phyloP scores from a whole-genome alignment of 2,329 filamentous ascomycete genomes.

The Knoxdaviesia capensis region DNA sequence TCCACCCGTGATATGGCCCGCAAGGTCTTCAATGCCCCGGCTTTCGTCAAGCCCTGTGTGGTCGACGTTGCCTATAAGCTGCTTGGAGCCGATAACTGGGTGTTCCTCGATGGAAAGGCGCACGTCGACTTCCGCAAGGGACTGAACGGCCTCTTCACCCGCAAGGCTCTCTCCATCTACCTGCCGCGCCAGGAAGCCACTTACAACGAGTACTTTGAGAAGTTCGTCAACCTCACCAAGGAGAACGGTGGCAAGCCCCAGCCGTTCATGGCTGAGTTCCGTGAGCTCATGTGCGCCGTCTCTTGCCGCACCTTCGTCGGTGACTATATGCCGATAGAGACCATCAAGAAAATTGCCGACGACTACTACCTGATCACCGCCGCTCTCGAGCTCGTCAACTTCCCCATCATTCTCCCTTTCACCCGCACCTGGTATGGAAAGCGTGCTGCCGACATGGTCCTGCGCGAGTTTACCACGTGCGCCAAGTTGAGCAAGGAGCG shows the following conservation, averaged over 20 bases:
- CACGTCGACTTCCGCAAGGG: constrained; percentile 97
- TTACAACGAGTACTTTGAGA: constrained; percentile 69
- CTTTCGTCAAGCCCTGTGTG: constrained; percentile 86
- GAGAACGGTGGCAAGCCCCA: constrained; percentile 52
- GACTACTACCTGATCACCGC: constrained; percentile 96
- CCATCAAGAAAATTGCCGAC: constrained; percentile 83
- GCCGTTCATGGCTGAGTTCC: constrained; percentile 81
- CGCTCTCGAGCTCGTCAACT: constrained; percentile 92
- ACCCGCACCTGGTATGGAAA: constrained; percentile 96
- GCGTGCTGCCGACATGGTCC: constrained; percentile 81
- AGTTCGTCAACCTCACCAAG: constrained; percentile 57
- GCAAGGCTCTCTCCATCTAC: constrained; percentile 69
- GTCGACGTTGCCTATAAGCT: constrained; percentile 91
- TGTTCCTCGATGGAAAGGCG: constrained; percentile 85
- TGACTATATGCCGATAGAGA: constrained; percentile 79
- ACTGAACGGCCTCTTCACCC: constrained; percentile 84
- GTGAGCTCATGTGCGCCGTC: constrained; percentile 85
- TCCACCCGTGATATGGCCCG: constrained; percentile 87
- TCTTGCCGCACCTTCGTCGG: constrained; percentile 95
- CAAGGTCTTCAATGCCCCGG: constrained; percentile 89
- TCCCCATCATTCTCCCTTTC: constrained; percentile 87
- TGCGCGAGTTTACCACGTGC: constrained; percentile 76
- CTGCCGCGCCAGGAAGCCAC: constrained; percentile 84
- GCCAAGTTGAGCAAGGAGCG: constrained; percentile 83
- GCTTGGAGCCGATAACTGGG: constrained; percentile 82